Base-by-base conservation (phyloP, 257 asterid species). In the Anisodus tanguticus region DNA sequence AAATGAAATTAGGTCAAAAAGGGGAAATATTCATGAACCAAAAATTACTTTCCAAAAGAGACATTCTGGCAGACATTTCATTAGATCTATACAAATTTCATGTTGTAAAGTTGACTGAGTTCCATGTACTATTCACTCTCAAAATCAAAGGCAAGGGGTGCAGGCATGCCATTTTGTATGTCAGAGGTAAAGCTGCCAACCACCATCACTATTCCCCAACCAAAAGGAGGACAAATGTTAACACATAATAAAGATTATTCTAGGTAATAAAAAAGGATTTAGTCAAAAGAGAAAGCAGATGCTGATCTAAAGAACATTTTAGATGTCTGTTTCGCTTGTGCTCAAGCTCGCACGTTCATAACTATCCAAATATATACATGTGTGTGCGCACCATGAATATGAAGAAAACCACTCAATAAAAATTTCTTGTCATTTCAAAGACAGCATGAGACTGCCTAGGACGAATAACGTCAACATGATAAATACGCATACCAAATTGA, bases 211-310 rank as follows among this genome's bases (percentile, higher is more conserved):
- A 55, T 55, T 55, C 60, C n/a, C 16, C 60, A 59, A 6, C 66
- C 19, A 59, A 59, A 59, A 59, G 66, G 66, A 59, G 31, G 26
- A 53, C 13, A 5, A 31, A 51, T 74, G 13, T 7, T 1, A 26
- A 26, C 53, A 26, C 79, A 45, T n/a, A 71, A n/a, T 41, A 69
- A 16, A 53, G 62, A 31, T 53, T 26, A 53, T 8, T 53, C 13
- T 15, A 77, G 47, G 31, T 53, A 16, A 26, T 4, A 26, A 15
- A 26, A 13, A 76, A 77, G 64, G 82, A 53, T 31, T 13, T 53
- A 31, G 49, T 16, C 64, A 77, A 51, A 22, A 76, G 64, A 77
- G 82, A 77, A 77, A 51, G 26, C 81, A 26, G 63, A 54, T 77
- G 47, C 11, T 53, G 64, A 53, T 77, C 64, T 53, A 53, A 1